These are phyloP conservation scores for Trypanosoma lewisi DNA, from an alignment of 208 protist genomes.

Conservation along the genomic window DNA sequence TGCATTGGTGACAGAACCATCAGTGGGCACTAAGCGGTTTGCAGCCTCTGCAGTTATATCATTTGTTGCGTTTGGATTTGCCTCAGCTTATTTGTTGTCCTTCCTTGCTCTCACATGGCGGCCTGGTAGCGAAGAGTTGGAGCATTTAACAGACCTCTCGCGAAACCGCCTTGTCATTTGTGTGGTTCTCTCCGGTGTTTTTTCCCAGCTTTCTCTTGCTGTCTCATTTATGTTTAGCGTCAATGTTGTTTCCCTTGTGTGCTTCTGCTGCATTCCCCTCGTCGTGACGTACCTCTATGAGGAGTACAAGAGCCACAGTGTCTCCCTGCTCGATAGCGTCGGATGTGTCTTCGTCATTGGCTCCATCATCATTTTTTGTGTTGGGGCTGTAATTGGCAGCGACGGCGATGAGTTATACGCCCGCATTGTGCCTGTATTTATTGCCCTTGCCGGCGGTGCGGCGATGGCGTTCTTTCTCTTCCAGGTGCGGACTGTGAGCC, in stretches of 20 bases:
- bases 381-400: slow-evolving; percentile 8
- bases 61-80: slow-evolving; percentile 30
- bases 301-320: slow-evolving; percentile 30
- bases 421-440: slow-evolving; percentile 10
- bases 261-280: slow-evolving; percentile 28
- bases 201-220: slow-evolving; percentile 21
- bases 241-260: slow-evolving; percentile 16
- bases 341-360: slow-evolving; percentile 20
- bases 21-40: background rate
- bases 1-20: background rate
- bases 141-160: slow-evolving; percentile 15
- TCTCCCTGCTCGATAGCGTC: slow-evolving; percentile 19
- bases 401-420: background rate
- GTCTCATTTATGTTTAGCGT: slow-evolving; percentile 21
- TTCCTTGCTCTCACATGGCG: slow-evolving; percentile 27
- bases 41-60: slow-evolving; percentile 14
- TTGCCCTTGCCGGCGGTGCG: slow-evolving; percentile 16
- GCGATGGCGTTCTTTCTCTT: slow-evolving; percentile 29
- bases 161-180: slow-evolving; percentile 12
- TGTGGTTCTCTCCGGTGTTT: slow-evolving; percentile 16
- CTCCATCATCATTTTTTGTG: slow-evolving; percentile 17
- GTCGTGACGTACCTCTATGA: slow-evolving; percentile 31
- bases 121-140: slow-evolving; percentile 17
- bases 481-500: slow-evolving; percentile 28
- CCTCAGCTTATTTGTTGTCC: slow-evolving; percentile 22